Conservation (phyloP, 176 grass and related monocot genomes). For the Zoysia pacifica region DNA sequence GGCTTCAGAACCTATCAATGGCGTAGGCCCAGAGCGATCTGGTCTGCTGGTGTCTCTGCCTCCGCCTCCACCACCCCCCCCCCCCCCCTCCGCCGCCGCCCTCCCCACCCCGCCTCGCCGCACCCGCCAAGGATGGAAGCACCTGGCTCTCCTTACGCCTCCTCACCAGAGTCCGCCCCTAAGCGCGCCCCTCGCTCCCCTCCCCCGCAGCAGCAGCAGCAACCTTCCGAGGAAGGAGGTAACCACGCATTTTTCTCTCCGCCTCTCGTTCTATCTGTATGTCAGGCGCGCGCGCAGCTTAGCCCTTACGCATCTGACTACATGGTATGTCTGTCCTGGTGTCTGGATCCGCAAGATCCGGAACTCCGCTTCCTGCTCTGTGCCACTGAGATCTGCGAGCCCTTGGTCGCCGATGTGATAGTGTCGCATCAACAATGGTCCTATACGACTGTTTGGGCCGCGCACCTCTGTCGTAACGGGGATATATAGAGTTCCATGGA, state of each 20-base stretch:
- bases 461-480: too few species aligned
- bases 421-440: neutral
- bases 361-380: neutral
- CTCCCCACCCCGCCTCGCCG: neutral
- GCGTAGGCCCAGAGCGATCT: constrained; percentile 52
- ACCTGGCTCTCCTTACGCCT: constrained; percentile 78
- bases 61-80: neutral
- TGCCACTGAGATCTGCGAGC: constrained; percentile 31
- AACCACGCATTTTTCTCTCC: neutral
- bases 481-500: too few species aligned
- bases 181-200: constrained; percentile 68
- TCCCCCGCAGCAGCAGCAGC: constrained; percentile 42
- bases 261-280: neutral
- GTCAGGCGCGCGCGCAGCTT: neutral
- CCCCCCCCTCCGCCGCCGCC: neutral
- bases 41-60: neutral
- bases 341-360: constrained; percentile 49
- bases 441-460: neutral
- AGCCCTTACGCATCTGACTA: neutral
- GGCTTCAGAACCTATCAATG: neutral
- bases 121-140: constrained; percentile 59
- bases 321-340: neutral
- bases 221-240: constrained; percentile 42
- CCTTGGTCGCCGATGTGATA: neutral
- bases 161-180: constrained; percentile 83